Conservation (phyloP, 805 yeast genomes). For the Cyberlindnera veronae region DNA sequence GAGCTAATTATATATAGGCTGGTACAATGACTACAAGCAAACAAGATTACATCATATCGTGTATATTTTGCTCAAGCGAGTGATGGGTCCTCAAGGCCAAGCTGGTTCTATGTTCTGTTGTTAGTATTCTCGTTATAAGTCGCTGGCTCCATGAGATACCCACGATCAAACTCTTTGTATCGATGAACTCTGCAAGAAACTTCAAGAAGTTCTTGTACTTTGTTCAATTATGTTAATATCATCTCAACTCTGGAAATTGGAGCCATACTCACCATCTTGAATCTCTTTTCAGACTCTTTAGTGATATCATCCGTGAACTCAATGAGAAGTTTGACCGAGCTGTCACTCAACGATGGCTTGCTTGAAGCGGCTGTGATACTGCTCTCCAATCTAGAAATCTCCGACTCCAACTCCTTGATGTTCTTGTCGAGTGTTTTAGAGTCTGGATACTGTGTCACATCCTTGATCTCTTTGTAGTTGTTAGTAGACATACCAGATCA, state of each 20-base stretch:
- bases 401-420: conserved; percentile 2
- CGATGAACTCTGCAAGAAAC: conserved; percentile 20
- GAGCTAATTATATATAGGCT: too few species aligned
- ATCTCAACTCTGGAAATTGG: neutral
- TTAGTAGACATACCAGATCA: conserved; percentile 4
- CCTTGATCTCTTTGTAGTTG: conserved; percentile 5
- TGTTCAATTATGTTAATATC: neutral
- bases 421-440: conserved; percentile 9
- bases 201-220: conserved; percentile 18
- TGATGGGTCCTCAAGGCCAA: conserved; percentile 24
- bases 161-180: conserved; percentile 17
- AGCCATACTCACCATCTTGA: conserved; percentile 12
- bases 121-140: too few species aligned
- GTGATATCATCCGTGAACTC: conserved; percentile 1
- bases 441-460: conserved; percentile 15
- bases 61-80: too few species aligned
- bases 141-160: too few species aligned
- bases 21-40: too few species aligned
- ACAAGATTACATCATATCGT: too few species aligned
- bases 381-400: conserved; percentile 5
- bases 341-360: conserved; percentile 8
- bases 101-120: conserved; percentile 8
- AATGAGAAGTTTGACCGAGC: conserved; percentile 10
- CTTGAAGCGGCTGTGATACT: conserved; percentile 2
- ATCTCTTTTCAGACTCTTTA: conserved; percentile 18